These are phyloP conservation scores for Suillus placidus DNA, from an alignment of 768 basidiomycete genomes.

Conservation along the genomic window DNA sequence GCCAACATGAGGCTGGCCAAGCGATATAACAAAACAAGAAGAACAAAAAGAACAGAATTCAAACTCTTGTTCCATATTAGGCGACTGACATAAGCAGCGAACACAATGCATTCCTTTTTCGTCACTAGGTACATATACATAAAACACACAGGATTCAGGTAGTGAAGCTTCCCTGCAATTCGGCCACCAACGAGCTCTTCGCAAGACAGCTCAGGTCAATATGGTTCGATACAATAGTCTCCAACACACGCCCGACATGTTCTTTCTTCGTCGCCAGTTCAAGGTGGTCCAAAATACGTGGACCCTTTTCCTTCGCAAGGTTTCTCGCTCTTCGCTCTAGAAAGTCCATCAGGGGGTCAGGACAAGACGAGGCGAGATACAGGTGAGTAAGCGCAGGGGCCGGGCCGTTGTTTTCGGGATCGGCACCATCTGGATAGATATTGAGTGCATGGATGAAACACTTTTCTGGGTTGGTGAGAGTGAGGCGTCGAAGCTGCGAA, in stretches of 20 bases:
- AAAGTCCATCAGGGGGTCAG: background rate
- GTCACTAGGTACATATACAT: background rate
- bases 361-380: background rate
- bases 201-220: background rate
- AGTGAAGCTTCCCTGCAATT: background rate
- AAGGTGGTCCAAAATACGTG: background rate
- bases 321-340: background rate
- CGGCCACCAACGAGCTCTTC: background rate
- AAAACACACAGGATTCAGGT: background rate
- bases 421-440: background rate
- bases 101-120: conserved; percentile 13
- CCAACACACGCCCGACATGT: background rate
- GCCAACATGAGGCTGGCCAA: background rate
- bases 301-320: background rate
- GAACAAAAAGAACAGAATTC: background rate
- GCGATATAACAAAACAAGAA: background rate
- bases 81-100: conserved; percentile 17
- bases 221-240: background rate
- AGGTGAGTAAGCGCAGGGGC: background rate
- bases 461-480: conserved; percentile 3
- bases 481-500: background rate
- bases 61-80: conserved; percentile 20
- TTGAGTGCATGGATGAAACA: conserved; percentile 11
- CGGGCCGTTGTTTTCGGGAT: background rate
- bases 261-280: background rate